A percentile compares a stretch with the other conserved stretches of the same genome.
These are phyloP conservation scores for Ophiostoma sp. DNA, from an alignment of 2,329 filamentous ascomycete species.

Conservation along the genomic window DNA sequence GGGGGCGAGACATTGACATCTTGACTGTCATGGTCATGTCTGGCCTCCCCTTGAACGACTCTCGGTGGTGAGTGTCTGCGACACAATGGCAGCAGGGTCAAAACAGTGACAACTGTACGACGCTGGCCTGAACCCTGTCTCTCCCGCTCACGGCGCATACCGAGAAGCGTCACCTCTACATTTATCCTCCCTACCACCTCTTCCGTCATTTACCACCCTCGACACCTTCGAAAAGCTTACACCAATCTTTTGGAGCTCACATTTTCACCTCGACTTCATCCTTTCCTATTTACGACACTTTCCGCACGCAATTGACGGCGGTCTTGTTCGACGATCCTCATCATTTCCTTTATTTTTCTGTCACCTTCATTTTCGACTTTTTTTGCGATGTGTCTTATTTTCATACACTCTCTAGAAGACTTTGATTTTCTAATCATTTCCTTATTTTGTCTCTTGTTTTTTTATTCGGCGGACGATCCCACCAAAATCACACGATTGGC, in stretches of 20 bases:
- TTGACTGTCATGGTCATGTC: background rate
- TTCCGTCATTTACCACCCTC: background rate
- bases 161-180: background rate
- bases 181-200: background rate
- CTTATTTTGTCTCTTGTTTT: background rate
- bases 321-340: slow-evolving; percentile 1
- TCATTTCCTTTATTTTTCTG: background rate
- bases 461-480: background rate
- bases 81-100: background rate
- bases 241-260: background rate
- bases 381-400: background rate
- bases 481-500: background rate
- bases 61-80: background rate
- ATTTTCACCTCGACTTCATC: background rate
- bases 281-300: background rate
- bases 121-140: background rate
- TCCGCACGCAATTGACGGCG: background rate
- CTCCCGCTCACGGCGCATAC: background rate
- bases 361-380: background rate
- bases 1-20: background rate
- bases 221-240: background rate
- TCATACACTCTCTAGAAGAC: background rate
- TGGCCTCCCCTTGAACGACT: background rate
- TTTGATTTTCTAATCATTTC: background rate
- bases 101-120: background rate